Percentiles rank a stretch among this genome's conserved stretches.
These are phyloP conservation scores for Penicillium sp. DNA, from an alignment of 2,329 filamentous ascomycete genomes.

Conservation along the genomic window DNA sequence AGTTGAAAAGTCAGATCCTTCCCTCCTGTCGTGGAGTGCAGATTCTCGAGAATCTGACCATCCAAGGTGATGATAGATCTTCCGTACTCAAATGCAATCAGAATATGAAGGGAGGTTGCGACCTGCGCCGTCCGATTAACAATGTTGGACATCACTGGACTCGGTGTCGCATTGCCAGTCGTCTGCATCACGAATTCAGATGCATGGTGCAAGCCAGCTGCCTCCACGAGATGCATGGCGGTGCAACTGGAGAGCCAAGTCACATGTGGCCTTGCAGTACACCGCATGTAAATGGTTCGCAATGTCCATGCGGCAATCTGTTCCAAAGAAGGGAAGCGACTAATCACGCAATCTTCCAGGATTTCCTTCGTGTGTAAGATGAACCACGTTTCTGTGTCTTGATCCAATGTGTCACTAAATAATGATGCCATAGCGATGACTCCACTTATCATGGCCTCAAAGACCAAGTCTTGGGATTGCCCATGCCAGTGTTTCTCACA, in stretches of 20 bases:
- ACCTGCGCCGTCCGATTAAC: constrained; percentile 26
- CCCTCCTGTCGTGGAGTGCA: background rate
- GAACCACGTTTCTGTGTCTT: constrained; percentile 25
- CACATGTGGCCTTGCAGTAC: constrained; percentile 48
- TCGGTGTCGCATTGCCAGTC: constrained; percentile 6
- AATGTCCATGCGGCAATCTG: constrained; percentile 45
- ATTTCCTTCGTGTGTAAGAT: constrained; percentile 39
- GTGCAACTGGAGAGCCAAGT: constrained; percentile 54
- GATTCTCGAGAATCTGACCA: constrained; percentile 14
- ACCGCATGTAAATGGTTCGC: constrained; percentile 48
- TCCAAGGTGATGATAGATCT: constrained; percentile 27
- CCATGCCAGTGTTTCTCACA: constrained; percentile 31
- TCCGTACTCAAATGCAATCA: constrained; percentile 35
- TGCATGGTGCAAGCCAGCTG: constrained; percentile 32
- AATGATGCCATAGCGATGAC: constrained; percentile 32
- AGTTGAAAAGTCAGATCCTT: constrained; percentile 20
- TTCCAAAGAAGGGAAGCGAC: constrained; percentile 26
- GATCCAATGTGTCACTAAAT: constrained; percentile 22
- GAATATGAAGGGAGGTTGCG: constrained; percentile 27
- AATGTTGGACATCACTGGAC: constrained; percentile 13
- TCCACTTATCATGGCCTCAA: constrained; percentile 34
- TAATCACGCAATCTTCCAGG: constrained; percentile 38
- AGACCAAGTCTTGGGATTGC: constrained; percentile 21
- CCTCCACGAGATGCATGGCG: constrained; percentile 54
- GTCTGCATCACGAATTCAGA: constrained; percentile 19